phyloP scores from a whole-genome alignment of 169 alveolate genomes.

The Plasmodium gallinaceum region DNA sequence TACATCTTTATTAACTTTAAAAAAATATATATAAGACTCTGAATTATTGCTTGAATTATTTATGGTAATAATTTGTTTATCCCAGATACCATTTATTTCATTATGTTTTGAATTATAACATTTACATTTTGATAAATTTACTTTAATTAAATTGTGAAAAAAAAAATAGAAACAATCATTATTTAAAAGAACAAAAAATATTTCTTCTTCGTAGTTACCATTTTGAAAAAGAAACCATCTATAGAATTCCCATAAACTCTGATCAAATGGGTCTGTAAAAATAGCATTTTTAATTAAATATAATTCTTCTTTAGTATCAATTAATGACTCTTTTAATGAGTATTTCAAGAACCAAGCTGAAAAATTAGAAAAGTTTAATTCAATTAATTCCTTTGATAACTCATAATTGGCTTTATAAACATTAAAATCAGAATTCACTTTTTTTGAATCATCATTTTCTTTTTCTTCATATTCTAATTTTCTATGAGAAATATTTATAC shows the following conservation, averaged over 20 bases:
- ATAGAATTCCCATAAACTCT: slow-evolving; percentile 74
- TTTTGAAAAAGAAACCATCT: slow-evolving; percentile 75
- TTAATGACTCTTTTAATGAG: slow-evolving; percentile 40
- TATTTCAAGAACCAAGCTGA: slow-evolving; percentile 75
- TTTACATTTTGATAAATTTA: slow-evolving; percentile 34
- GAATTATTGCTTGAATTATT: slow-evolving; percentile 20
- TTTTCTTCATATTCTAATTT: slow-evolving; percentile 1
- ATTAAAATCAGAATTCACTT: slow-evolving; percentile 11
- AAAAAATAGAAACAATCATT: slow-evolving; percentile 45
- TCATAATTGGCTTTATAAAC: slow-evolving; percentile 43
- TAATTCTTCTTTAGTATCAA: slow-evolving; percentile 35
- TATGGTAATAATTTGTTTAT: slow-evolving; percentile 17
- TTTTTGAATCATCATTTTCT: background rate
- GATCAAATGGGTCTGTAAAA: slow-evolving; percentile 75
- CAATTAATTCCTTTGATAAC: slow-evolving; percentile 48
- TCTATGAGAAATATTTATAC: slow-evolving; percentile 29
- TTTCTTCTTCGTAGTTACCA: slow-evolving; percentile 53
- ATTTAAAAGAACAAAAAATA: slow-evolving; percentile 46
- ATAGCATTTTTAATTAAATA: slow-evolving; percentile 65
- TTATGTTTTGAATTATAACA: slow-evolving; percentile 34
- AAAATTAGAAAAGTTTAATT: slow-evolving; percentile 68
- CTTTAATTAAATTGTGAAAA: slow-evolving; percentile 51
- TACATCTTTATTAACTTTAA: slow-evolving; percentile 28
- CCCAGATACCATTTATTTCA: slow-evolving; percentile 64
- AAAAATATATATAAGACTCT: slow-evolving; percentile 49